Base-by-base conservation (phyloP, 2,329 filamentous ascomycete species). In the Claviceps quebecensis region DNA sequence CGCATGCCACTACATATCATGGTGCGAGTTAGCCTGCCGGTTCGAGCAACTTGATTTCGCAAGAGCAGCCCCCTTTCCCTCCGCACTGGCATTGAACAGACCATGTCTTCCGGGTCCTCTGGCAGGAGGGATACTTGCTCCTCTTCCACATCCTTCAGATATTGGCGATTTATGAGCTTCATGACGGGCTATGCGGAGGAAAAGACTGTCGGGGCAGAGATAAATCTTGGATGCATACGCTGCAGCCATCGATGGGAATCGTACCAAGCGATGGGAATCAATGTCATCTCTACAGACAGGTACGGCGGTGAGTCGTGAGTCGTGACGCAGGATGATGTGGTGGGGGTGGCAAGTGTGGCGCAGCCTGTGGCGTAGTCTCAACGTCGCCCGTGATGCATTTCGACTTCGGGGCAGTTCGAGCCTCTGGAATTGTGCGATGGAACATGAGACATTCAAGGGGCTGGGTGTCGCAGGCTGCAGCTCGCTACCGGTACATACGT, bases 1-100 rank as follows among this genome's bases (percentile, higher is more conserved):
- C 57, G 76, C 75, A 55, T 81, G 77, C 77, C 77, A 81, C 73
- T 71, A 50, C 38, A 39, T 29, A 43, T 40, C 9, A 11, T 11
- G 8, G 39, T 14, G 39, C n/a, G 8, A 43, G 51, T 53, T 45
- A 56, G 52, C 52, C 45, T 6, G 16, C 45, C 11, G 17, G 36
- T 50, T 51, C 53, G 41, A 36, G 37, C 43, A 45, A 45, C 29
- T 51, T 26, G 40, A 45, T 48, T 17, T 26, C 11, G 9, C 29
- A 43, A 45, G 50, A 37, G 26, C 44, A 47, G 51, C 39, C 41
- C 29, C 29, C 29, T 34, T 34, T 34, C 29, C 9, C 29, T 34
- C 29, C 29, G 29, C 29, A 34, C 29, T 34, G 45, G 51, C 37
- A 16, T 13, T 36, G 8, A 36, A 56, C 67, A 54, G 51, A 72